Base-by-base conservation (phyloP, 345 rosid species). In the Heritiera fomes region DNA sequence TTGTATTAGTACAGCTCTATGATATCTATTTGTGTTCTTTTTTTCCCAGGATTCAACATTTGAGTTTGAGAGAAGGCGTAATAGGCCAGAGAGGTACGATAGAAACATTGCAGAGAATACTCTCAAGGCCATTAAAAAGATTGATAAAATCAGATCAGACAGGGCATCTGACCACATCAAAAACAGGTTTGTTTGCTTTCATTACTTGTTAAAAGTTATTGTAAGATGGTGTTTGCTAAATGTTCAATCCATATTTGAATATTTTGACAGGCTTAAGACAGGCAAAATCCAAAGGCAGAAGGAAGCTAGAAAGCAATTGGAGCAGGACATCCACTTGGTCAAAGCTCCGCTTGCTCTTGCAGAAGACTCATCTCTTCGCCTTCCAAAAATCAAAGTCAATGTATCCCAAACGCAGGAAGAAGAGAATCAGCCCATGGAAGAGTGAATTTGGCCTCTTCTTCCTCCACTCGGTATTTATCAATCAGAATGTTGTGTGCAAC, bases 31-130 rank as follows among this genome's bases (percentile, higher is more conserved):
- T 77, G 17, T 32, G 6, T 76, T 79, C 65, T 65, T 43, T 75
- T 53, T 64, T 64, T 18, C 76, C 0, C 62, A 89, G 98, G 99
- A 97, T 86, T 81, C 87, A 13, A 94, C 99, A 23, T 94, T 94
- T 75, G 99, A 94, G 84, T 91, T 97, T 83, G 98, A 97, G 87
- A 93, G 95, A 87, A 94, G 91, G 87, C 88, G 98, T 60, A 97
- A 97, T 84, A 89, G 96, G 87, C 98, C 98, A 4, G 98, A 93
- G 87, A 91, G 99, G 85, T 94, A 93, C 49, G 97, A 97, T 82
- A 90, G 99, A 81, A 97, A 86, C 84, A 76, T 91, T 38, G 85
- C 92, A 1, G 92, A 88, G 86, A 83, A 87, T 50, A 94, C 97
- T 9, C 80, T 93, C n/a, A 79, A 63, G 84, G 99, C 96, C 77